Conservation (phyloP, 2,329 filamentous ascomycete genomes). For the Cytospora leucostoma region DNA sequence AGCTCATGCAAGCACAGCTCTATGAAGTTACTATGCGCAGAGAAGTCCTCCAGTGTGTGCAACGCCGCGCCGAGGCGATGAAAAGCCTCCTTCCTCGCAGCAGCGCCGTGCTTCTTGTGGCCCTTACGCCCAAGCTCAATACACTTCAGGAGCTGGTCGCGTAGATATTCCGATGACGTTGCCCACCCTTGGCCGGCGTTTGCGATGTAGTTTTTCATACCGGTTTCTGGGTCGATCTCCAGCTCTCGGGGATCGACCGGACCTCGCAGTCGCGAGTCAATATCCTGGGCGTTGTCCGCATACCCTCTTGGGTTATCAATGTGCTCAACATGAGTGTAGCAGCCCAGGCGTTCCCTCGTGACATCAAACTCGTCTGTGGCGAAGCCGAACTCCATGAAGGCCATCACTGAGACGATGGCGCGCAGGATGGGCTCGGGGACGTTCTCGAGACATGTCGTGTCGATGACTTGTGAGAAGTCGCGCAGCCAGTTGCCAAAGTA, state of each 20-base stretch:
- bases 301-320: constrained; percentile 50
- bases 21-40: constrained; percentile 56
- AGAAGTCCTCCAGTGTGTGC: constrained; percentile 56
- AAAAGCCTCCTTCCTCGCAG: constrained; percentile 32
- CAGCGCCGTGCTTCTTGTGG: constrained; percentile 27
- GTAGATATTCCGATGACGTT: constrained; percentile 37
- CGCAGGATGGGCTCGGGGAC: constrained; percentile 56
- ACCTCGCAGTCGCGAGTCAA: constrained; percentile 35
- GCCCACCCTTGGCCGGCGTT: constrained; percentile 34
- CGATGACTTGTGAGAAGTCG: constrained; percentile 57
- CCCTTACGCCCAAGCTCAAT: constrained; percentile 34
- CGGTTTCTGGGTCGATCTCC: constrained; percentile 35
- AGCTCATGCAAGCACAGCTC: constrained; percentile 54
- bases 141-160: constrained; percentile 32
- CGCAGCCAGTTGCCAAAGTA: constrained; percentile 38
- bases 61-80: constrained; percentile 50
- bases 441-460: constrained; percentile 54
- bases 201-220: constrained; percentile 39
- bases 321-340: constrained; percentile 54
- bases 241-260: constrained; percentile 36
- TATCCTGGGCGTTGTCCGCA: constrained; percentile 33
- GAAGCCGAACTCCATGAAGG: constrained; percentile 58
- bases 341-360: constrained; percentile 52
- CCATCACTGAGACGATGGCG: constrained; percentile 55
- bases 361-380: constrained; percentile 59